Base-by-base conservation (phyloP, 345 rosid genomes). In the Physaria fendleri region DNA sequence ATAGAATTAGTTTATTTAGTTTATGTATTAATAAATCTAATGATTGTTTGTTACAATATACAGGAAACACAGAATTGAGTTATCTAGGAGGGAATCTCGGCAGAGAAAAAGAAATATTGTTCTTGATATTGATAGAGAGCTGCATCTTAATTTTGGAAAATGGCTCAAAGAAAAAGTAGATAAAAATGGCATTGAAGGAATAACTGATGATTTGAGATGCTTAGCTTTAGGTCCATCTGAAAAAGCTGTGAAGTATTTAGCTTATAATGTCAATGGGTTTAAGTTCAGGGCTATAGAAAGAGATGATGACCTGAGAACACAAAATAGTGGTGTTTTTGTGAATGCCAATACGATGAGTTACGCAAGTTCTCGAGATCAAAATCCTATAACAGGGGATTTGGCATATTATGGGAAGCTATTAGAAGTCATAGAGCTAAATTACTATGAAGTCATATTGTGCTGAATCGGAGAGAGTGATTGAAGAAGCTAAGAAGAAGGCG, bases 181-280 rank as follows among this genome's bases (percentile, higher is more conserved):
- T 12, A 12, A 4, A 25, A 44, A 44, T 44, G 59, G 22, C 30
- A 1, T 54, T 34, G 44, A 54, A 8, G 44, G 9, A 13, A 54
- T 35, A 35, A 54, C 21, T 35, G 59, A 54, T 35, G 44, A 54
- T 54, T 13, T 35, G 9, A 4, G 21, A 40, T 56, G 62, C 38
- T 56, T 56, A 56, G 17, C 47, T 39, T 0, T 40, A 16, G 62
- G 62, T 27, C 48, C 38, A 40, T 56, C 18, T 11, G 37, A 40
- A 5, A 16, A 56, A 4, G n/a, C 17, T 25, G 4, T 56, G 4
- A 56, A 40, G 37, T 56, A 56, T n/a, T 25, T 17, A 2, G 2
- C 62, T 40, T 56, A 56, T 18, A 56, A 56, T 40, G 5, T 56
- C 8, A 56, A 56, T 40, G 49, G 48, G 25, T 40, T 17, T n/a